phyloP scores from a whole-genome alignment of 2,329 filamentous ascomycete species.

The Colletotrichum sp. region DNA sequence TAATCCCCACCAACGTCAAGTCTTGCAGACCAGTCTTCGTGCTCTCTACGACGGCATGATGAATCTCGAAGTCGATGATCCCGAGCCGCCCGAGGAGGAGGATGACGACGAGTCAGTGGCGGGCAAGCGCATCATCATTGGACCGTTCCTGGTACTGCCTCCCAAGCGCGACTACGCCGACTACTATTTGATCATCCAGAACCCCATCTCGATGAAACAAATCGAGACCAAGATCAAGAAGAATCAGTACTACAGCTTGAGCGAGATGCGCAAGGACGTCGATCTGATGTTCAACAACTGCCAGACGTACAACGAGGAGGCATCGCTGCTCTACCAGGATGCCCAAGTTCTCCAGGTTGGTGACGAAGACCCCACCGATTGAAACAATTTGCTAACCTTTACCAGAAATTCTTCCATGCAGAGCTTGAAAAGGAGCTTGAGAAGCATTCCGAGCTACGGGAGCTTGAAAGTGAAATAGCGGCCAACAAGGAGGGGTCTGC shows the following conservation, averaged over 20 bases:
- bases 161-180: conserved; percentile 90
- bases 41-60: conserved; percentile 81
- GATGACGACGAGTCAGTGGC: conserved; percentile 64
- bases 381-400: conserved; percentile 35
- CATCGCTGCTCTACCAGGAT: conserved; percentile 89
- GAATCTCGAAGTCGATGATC: conserved; percentile 80
- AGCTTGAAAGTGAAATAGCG: conserved; percentile 52
- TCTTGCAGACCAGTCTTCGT: conserved; percentile 82
- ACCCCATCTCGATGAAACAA: conserved; percentile 94
- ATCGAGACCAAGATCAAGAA: conserved; percentile 96
- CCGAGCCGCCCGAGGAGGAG: conserved; percentile 59
- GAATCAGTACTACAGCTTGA: conserved; percentile 85
- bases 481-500: conserved; percentile 41
- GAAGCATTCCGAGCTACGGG: conserved; percentile 59
- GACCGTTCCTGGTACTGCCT: conserved; percentile 91
- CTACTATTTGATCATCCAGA: conserved; percentile 92
- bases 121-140: conserved; percentile 81
- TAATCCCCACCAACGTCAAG: conserved; percentile 70
- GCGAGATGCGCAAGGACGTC: conserved; percentile 83
- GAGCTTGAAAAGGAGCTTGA: conserved; percentile 59
- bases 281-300: conserved; percentile 88
- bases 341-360: conserved; percentile 89
- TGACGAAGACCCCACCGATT: background rate
- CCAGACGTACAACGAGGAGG: conserved; percentile 95
- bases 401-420: conserved; percentile 61